Evolutionary conservation across 345 rosid genomes (phyloP).

Genomic region (Trapa bicornis): DNA sequence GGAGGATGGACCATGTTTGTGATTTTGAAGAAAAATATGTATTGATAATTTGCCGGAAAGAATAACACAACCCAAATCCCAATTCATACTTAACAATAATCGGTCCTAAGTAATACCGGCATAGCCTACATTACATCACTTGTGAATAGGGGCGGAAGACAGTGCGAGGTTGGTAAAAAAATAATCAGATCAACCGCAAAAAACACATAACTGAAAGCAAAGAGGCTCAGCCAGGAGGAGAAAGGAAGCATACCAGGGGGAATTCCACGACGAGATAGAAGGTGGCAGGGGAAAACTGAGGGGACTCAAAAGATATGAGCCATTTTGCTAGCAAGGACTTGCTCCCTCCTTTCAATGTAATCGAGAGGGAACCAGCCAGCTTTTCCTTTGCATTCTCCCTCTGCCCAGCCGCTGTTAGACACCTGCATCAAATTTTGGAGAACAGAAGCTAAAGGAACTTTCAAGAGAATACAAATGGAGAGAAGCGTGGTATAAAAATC

Average conservation of each 20-base stretch:
- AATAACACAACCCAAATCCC: no score
- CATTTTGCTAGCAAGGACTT: conserved; percentile 71
- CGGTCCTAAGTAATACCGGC: neutral
- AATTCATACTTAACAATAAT: neutral
- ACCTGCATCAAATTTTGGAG: conserved; percentile 31
- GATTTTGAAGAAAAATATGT: no score
- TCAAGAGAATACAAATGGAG: neutral
- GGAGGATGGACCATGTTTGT: no score
- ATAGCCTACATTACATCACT: neutral
- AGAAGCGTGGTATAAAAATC: neutral
- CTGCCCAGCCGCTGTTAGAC: conserved; percentile 85
- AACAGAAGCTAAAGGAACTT: neutral
- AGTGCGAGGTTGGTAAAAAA: neutral
- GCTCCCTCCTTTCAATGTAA: conserved; percentile 78
- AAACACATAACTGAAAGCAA: neutral
- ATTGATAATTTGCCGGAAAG: no score
- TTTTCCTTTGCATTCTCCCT: conserved; percentile 94
- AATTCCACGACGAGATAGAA: neutral
- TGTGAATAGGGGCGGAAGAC: neutral
- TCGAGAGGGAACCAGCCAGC: conserved; percentile 97
- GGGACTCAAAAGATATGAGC: conserved; percentile 19
- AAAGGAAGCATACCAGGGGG: neutral
- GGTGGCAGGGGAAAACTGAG: neutral
- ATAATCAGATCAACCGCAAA: neutral
- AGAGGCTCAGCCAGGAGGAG: neutral